phyloP scores from a whole-genome alignment of 352 stramenopile genomes.

The Pythium vanterpoolii region DNA sequence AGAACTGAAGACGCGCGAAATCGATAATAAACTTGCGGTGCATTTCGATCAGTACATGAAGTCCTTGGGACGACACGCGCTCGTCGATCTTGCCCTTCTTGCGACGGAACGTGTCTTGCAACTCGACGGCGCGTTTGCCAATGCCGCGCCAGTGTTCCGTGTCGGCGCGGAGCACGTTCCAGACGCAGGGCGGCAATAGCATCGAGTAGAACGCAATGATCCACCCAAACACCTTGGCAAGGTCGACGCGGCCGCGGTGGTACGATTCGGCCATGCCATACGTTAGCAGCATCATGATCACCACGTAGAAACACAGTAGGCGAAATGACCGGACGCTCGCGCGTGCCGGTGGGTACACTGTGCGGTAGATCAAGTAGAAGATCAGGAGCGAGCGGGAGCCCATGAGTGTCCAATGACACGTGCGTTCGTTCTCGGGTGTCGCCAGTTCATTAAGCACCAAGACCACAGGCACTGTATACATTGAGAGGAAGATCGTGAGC shows the following conservation, averaged over 20 bases:
- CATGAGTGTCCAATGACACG: constrained; percentile 11
- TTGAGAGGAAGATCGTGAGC: constrained; percentile 31
- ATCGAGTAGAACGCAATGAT: constrained; percentile 20
- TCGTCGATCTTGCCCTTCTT: constrained; percentile 34
- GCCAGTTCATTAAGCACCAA: constrained; percentile 18
- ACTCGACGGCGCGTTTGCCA: constrained; percentile 22
- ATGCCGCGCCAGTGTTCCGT: constrained; percentile 32
- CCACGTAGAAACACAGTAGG: constrained; percentile 21
- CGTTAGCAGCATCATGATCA: constrained; percentile 13
- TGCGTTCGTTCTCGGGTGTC: background rate
- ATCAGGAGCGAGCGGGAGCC: constrained; percentile 8
- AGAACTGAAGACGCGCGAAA: constrained; percentile 44
- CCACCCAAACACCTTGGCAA: constrained; percentile 22
- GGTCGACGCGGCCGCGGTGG: constrained; percentile 7
- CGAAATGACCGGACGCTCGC: constrained; percentile 14
- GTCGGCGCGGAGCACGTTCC: constrained; percentile 32
- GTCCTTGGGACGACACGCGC: constrained; percentile 38
- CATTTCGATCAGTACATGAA: constrained; percentile 47
- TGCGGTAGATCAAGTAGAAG: constrained; percentile 21
- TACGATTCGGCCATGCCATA: constrained; percentile 23
- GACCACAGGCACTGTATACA: constrained; percentile 30
- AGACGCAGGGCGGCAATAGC: constrained; percentile 27
- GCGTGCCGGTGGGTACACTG: constrained; percentile 8
- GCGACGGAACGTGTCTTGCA: constrained; percentile 29
- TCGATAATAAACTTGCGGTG: constrained; percentile 51